Conservation (phyloP, 345 rosid genomes). For the Lumnitzera littorea region DNA sequence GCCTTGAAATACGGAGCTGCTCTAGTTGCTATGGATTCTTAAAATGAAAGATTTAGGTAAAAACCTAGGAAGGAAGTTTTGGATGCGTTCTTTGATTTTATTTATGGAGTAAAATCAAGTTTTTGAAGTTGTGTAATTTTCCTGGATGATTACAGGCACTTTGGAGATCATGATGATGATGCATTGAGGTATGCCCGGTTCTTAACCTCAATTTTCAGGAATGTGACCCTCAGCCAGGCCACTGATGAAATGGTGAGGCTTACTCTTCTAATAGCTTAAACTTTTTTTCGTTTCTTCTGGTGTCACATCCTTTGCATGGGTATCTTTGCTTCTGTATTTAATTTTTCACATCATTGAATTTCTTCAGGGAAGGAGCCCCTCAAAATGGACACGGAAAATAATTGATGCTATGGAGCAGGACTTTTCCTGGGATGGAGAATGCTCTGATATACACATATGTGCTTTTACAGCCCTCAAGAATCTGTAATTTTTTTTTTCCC, state of each 20-base stretch:
- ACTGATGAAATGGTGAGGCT: slow-evolving; percentile 53
- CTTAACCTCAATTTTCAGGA: slow-evolving; percentile 38
- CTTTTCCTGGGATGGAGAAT: slow-evolving; percentile 59
- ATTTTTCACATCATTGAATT: background rate
- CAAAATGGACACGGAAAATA: slow-evolving; percentile 39
- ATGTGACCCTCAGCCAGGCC: slow-evolving; percentile 44
- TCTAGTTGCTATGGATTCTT: slow-evolving; percentile 33
- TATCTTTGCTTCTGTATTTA: background rate
- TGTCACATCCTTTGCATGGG: background rate
- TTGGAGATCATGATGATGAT: slow-evolving; percentile 26
- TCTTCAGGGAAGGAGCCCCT: slow-evolving; percentile 35
- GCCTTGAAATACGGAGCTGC: slow-evolving; percentile 68
- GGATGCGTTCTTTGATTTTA: too few relatives aligned
- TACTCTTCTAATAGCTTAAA: background rate
- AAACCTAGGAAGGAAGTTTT: background rate
- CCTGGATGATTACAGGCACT: slow-evolving; percentile 15
- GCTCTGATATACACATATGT: slow-evolving; percentile 51
- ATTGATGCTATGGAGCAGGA: slow-evolving; percentile 50
- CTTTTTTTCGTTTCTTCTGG: too few relatives aligned
- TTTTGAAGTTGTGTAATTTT: too few relatives aligned
- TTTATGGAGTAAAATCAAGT: too few relatives aligned
- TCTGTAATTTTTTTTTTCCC: slow-evolving; percentile 25
- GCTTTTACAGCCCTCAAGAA: slow-evolving; percentile 43
- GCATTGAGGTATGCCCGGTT: slow-evolving; percentile 26
- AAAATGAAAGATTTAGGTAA: slow-evolving; percentile 33